phyloP scores from a whole-genome alignment of 768 basidiomycete species.

The Boletus edulis region DNA sequence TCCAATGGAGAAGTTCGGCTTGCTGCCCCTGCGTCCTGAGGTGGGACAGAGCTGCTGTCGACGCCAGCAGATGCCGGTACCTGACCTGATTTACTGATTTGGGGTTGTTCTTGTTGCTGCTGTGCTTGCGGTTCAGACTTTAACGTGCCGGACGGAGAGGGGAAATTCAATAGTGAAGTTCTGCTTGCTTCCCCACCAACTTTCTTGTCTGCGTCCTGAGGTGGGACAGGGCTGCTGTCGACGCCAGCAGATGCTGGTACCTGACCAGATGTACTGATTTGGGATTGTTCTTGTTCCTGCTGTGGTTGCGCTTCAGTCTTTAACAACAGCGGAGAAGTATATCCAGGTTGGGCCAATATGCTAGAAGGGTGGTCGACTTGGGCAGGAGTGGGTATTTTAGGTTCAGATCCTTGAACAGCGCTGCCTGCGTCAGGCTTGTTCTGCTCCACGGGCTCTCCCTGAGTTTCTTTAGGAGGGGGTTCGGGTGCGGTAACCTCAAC shows the following conservation, averaged over 20 bases:
- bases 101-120: not conserved
- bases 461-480: constrained; percentile 6
- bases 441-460: not conserved
- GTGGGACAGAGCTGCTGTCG: constrained; percentile 5
- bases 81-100: not conserved
- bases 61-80: constrained; percentile 1
- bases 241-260: constrained; percentile 1
- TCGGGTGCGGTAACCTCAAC: not conserved
- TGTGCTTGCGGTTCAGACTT: not conserved
- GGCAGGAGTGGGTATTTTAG: constrained; percentile 17
- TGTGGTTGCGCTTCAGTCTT: not conserved
- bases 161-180: too few relatives aligned
- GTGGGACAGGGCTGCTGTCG: constrained; percentile 6
- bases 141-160: not conserved
- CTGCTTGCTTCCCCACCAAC: not conserved
- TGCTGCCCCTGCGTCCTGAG: not conserved
- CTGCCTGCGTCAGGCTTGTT: constrained; percentile 4
- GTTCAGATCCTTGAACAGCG: constrained; percentile 8
- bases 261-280: not conserved
- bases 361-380: constrained; percentile 22
- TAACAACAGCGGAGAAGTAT: constrained; percentile 6
- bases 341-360: constrained; percentile 12
- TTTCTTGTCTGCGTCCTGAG: not conserved
- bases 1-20: too few relatives aligned
- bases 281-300: not conserved